Evolutionary conservation across 2,329 filamentous ascomycete genomes (phyloP).

Genomic region (Thelonectria blattea): DNA sequence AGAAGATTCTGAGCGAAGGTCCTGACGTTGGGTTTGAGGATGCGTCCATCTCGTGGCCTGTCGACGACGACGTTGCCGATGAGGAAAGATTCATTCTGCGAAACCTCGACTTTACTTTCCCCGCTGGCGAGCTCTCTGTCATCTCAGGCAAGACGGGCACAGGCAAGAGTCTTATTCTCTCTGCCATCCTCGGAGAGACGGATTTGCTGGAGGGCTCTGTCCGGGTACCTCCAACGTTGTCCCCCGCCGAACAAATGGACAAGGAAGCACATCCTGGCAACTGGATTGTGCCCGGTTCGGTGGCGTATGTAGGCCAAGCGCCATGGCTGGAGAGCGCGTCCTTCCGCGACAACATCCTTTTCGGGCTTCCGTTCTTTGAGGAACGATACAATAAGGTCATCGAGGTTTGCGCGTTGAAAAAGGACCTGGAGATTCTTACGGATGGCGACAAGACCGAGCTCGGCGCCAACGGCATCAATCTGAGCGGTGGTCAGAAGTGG

Average conservation of each 20-base stretch:
- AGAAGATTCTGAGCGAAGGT: conserved; percentile 58
- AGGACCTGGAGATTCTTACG: conserved; percentile 76
- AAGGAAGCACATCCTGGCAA: conserved; percentile 65
- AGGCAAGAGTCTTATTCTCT: conserved; percentile 77
- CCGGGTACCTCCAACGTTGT: conserved; percentile 57
- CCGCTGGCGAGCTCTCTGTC: conserved; percentile 71
- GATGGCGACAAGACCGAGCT: conserved; percentile 84
- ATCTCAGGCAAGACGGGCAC: conserved; percentile 80
- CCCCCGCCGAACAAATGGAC: conserved; percentile 63
- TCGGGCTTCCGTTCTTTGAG: conserved; percentile 73
- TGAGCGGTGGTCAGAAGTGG: conserved; percentile 86
- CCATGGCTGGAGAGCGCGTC: conserved; percentile 87
- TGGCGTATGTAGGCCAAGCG: conserved; percentile 80
- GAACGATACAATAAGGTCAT: conserved; percentile 74
- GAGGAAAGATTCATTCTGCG: conserved; percentile 69
- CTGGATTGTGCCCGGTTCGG: conserved; percentile 72
- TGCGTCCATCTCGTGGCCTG: conserved; percentile 77
- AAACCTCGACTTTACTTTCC: conserved; percentile 70
- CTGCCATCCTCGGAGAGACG: conserved; percentile 76
- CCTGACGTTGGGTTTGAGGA: conserved; percentile 69
- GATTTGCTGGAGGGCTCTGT: conserved; percentile 71
- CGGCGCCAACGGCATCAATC: conserved; percentile 82
- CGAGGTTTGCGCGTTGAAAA: conserved; percentile 73
- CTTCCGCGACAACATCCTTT: conserved; percentile 79
- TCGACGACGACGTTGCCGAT: conserved; percentile 63